These are phyloP conservation scores for Nasturtium officinale DNA, from an alignment of 345 rosid species.

Conservation along the genomic window DNA sequence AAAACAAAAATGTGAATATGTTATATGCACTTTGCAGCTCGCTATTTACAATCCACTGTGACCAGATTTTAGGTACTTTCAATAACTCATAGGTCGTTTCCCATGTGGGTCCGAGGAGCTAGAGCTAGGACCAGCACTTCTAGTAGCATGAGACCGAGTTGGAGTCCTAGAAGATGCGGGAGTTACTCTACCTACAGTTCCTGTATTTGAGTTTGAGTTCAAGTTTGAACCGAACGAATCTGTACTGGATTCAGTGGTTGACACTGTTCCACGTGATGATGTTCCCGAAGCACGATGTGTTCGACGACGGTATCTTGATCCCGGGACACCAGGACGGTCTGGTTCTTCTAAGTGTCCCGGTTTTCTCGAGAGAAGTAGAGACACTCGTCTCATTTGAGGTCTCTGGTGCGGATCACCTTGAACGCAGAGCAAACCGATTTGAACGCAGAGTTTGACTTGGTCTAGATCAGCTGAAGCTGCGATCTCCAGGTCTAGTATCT, in stretches of 20 bases:
- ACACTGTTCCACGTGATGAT: constrained; percentile 43
- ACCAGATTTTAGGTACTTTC: constrained; percentile 24
- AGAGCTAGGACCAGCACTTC: constrained; percentile 39
- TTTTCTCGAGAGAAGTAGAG: constrained; percentile 67
- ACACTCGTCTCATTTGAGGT: constrained; percentile 70
- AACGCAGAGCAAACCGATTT: constrained; percentile 77
- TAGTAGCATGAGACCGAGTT: constrained; percentile 20
- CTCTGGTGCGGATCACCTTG: constrained; percentile 78
- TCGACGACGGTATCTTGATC: constrained; percentile 63
- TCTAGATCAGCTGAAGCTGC: constrained; percentile 55
- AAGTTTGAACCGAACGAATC: constrained; percentile 55
- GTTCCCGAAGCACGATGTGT: constrained; percentile 52
- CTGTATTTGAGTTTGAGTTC: constrained; percentile 40
- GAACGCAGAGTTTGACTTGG: constrained; percentile 70
- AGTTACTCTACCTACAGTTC: constrained; percentile 37
- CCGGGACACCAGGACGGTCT: constrained; percentile 67
- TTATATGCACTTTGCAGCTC: constrained; percentile 21
- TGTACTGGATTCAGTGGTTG: constrained; percentile 47
- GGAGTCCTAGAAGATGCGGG: constrained; percentile 40
- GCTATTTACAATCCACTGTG: constrained; percentile 29
- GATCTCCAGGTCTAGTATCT: constrained; percentile 63
- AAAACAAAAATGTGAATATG: background rate
- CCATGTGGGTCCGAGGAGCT: constrained; percentile 51
- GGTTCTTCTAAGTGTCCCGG: constrained; percentile 65
- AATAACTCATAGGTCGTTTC: constrained; percentile 57